Conservation (phyloP, 192 early-diverging fungal genomes). For the Paraglomus brasilianum region DNA sequence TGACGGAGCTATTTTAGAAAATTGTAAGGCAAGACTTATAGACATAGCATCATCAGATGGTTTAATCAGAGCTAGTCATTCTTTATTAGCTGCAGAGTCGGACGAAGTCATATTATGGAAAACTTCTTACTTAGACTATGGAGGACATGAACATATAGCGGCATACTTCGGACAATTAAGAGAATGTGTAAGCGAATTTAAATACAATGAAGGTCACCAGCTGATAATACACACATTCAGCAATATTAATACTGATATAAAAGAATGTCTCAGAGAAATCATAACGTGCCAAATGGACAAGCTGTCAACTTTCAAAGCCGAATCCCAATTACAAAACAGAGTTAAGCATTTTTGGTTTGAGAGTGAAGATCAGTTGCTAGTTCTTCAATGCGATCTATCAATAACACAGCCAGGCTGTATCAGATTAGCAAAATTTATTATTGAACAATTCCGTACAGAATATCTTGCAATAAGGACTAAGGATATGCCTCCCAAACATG, state of each 20-base stretch:
- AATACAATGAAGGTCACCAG: not conserved
- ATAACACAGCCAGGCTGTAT: constrained; percentile 26
- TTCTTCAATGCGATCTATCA: constrained; percentile 31
- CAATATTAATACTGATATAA: constrained; percentile 32
- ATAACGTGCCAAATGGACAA: constrained; percentile 21
- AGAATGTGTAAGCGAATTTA: not conserved
- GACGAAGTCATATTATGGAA: constrained; percentile 23
- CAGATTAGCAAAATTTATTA: constrained; percentile 32
- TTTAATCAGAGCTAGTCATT: constrained; percentile 17
- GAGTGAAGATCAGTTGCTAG: constrained; percentile 8
- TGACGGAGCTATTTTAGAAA: constrained; percentile 8
- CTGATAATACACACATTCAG: constrained; percentile 31
- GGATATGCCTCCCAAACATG: constrained; percentile 11
- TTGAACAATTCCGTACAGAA: constrained; percentile 25
- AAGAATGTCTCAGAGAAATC: not conserved
- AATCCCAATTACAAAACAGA: constrained; percentile 27
- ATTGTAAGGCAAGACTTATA: constrained; percentile 25
- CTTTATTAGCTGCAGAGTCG: not conserved
- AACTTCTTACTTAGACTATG: constrained; percentile 12
- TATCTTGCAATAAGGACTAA: constrained; percentile 13
- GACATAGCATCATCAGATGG: constrained; percentile 24
- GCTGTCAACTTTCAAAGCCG: constrained; percentile 29
- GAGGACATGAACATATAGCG: constrained; percentile 15
- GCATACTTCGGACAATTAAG: constrained; percentile 8
- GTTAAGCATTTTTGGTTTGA: constrained; percentile 29